Conservation (phyloP, 2,329 filamentous ascomycete genomes). For the Fusarium nanum region DNA sequence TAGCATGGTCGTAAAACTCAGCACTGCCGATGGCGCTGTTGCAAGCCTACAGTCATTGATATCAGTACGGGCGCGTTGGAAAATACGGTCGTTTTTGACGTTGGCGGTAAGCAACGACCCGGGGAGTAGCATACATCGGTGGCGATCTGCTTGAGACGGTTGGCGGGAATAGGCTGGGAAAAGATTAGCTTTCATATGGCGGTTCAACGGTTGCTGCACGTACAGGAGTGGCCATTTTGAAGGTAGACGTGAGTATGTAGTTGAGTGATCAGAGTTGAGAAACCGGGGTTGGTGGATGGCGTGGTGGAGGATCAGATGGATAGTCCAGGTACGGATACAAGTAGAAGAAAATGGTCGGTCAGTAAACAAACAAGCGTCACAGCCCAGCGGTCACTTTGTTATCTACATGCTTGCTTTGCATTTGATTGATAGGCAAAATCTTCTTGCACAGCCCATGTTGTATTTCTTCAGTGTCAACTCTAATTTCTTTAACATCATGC, state of each 20-base stretch:
- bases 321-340: background rate
- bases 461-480: slow-evolving; percentile 22
- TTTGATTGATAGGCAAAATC: background rate
- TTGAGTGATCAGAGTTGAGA: slow-evolving; percentile 38
- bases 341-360: slow-evolving; percentile 44
- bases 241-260: slow-evolving; percentile 27
- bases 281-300: slow-evolving; percentile 39
- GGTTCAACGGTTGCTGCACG: slow-evolving; percentile 9
- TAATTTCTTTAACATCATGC: slow-evolving; percentile 28
- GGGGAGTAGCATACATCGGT: slow-evolving; percentile 72
- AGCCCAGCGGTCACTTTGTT: slow-evolving; percentile 43
- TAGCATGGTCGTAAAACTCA: slow-evolving; percentile 86
- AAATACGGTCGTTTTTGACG: slow-evolving; percentile 7
- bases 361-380: slow-evolving; percentile 46
- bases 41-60: slow-evolving; percentile 73
- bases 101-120: slow-evolving; percentile 40
- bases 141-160: slow-evolving; percentile 85
- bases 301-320: slow-evolving; percentile 31
- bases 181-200: slow-evolving; percentile 34
- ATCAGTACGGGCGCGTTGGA: slow-evolving; percentile 27
- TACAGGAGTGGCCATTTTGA: slow-evolving; percentile 56
- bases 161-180: slow-evolving; percentile 77
- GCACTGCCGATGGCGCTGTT: slow-evolving; percentile 78
- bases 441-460: slow-evolving; percentile 31
- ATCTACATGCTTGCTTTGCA: slow-evolving; percentile 25